Base-by-base conservation (phyloP, 2,329 filamentous ascomycete species). In the Fusarium dlaminii region DNA sequence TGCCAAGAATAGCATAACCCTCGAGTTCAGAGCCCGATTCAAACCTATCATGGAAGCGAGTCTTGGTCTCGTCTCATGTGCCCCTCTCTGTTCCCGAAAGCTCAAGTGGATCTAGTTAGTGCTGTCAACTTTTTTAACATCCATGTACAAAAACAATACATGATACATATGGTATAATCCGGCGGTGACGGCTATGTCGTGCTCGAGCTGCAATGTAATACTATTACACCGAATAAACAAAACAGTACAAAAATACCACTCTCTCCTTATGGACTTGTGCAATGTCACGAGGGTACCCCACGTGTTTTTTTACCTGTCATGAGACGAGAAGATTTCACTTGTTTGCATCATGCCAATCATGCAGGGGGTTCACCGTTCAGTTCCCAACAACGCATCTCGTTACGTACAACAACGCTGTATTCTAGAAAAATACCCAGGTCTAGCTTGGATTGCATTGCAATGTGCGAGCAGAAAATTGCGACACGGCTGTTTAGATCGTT, bases 291-390 rank as follows among this genome's bases (percentile, higher is more conserved):
- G 66, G 34, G 27, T 30, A 37, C 72, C 60, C 72, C 72, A 66
- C 63, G 56, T 68, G 63, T 66, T 72, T 71, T 59, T 63, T 60
- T 70, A 22, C 36, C 59, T 29, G 72, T 74, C 72, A 75, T 69
- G 72, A 68, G 72, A 74, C 63, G 40, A 74, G 61, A 39, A 73
- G 70, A 74, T 46, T 74, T 59, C 52, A 34, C 54, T 39, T 69
- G 27, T 42, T 49, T 22, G 43, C 56, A 59, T 58, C 59, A 40
- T 57, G 49, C 43, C 49, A 34, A 56, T 43, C 34, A 40, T 49
- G 48, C 48, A 66, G 43, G 52, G n/a, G 17, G 5, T 52, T 60
- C 24, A 40, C 66, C 40, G 36, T 69, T 57, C 48, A 48, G 43
- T 42, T 45, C 40, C 24, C 36, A 57, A 58, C 32, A 65, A 40